phyloP scores from a whole-genome alignment of 2,329 filamentous ascomycete genomes.

The Colletotrichum australisinense region DNA sequence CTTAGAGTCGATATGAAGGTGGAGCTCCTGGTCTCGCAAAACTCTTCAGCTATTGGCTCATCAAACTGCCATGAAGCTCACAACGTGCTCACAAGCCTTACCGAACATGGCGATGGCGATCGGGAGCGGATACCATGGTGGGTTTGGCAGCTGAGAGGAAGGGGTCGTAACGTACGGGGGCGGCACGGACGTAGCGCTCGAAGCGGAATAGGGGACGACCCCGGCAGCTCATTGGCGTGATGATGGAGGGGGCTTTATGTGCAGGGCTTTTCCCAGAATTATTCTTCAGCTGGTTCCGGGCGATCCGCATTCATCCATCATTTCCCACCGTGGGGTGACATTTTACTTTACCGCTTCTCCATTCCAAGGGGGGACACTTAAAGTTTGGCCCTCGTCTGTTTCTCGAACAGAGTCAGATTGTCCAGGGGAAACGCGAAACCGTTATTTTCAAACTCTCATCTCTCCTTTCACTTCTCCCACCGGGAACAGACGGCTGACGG shows the following conservation, averaged over 20 bases:
- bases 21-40: not conserved
- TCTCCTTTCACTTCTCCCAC: not conserved
- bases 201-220: slow-evolving; percentile 3
- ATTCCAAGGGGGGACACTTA: not conserved
- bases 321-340: slow-evolving; percentile 9
- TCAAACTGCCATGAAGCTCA: not conserved
- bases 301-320: slow-evolving; percentile 9
- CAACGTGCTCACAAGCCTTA: not conserved
- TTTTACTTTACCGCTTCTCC: not conserved
- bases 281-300: slow-evolving; percentile 15
- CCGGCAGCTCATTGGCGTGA: not conserved
- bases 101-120: not conserved
- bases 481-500: not conserved
- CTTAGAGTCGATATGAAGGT: not conserved
- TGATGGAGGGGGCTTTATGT: not conserved
- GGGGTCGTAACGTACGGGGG: slow-evolving; percentile 1
- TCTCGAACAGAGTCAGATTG: not conserved
- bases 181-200: slow-evolving; percentile 15
- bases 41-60: not conserved
- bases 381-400: not conserved
- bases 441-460: not conserved
- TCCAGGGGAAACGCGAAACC: not conserved
- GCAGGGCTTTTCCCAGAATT: slow-evolving; percentile 20
- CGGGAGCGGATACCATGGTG: not conserved
- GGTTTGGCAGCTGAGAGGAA: not conserved